phyloP scores from a whole-genome alignment of 73 alveolate genomes.

The Paramecium biaurelia region DNA sequence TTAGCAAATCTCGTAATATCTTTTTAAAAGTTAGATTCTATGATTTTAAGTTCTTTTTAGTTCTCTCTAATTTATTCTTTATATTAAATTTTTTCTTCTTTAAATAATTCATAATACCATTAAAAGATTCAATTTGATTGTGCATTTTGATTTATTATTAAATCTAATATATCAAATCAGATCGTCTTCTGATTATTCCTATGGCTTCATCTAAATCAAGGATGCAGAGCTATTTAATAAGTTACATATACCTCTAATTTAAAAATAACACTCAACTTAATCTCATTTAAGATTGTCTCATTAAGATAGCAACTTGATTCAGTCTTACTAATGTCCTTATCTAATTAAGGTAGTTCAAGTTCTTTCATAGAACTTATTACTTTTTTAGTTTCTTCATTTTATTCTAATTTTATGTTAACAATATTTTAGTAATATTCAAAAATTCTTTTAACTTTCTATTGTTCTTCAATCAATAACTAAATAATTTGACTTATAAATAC shows the following conservation, averaged over 20 bases:
- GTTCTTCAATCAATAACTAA: slow-evolving; percentile 9
- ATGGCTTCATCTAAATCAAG: slow-evolving; percentile 11
- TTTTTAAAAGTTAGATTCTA: background rate
- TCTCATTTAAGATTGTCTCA: background rate
- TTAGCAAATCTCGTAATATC: background rate
- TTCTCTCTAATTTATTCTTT: background rate
- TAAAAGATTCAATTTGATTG: background rate
- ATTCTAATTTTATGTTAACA: background rate
- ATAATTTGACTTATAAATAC: background rate
- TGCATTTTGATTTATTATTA: background rate
- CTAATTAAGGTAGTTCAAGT: background rate
- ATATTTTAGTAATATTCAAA: background rate
- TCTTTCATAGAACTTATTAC: background rate
- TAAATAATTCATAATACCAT: background rate
- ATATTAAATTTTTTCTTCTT: background rate
- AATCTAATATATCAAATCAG: background rate
- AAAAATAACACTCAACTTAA: background rate
- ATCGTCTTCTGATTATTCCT: background rate
- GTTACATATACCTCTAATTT: background rate
- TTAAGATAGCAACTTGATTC: background rate
- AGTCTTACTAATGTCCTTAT: background rate
- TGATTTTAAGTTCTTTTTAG: background rate
- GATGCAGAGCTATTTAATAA: background rate
- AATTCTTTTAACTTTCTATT: background rate
- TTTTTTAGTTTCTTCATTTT: background rate